Base-by-base conservation (phyloP, 106 monocot genomes). In the Dioscorea zingiberensis region DNA sequence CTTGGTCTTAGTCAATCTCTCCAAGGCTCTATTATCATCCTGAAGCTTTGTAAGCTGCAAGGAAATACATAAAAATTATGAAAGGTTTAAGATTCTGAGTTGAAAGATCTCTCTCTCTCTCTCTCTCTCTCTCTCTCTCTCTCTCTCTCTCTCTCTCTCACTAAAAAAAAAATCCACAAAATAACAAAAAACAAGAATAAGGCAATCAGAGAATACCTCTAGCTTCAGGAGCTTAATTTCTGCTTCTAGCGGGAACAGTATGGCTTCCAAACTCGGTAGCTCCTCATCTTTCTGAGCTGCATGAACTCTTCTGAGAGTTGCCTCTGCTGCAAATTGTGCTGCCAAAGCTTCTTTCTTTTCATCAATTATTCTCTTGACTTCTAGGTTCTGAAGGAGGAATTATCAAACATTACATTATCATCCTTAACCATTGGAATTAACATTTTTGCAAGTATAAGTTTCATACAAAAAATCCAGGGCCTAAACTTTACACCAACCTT, bases 211-310 rank as follows among this genome's bases (percentile, higher is more conserved):
- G 30, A 56, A 56, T 1, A 90, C 90, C 86, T 86, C 86, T 70
- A 73, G 90, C 48, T 73, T 70, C 57, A 90, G 66, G 64, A 83
- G 63, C 26, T 78, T 90, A 21, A 86, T 90, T 58, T 92, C 92
- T 68, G 92, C 87, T 71, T 92, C 92, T 44, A 92, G 87, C n/a
- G 92, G 92, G 19, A 68, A 70, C 70, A 93, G 88, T 71, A 91
- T 87, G 53, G 71, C 76, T 57, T 93, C 93, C 25, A 93, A 53
- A 18, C 82, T 74, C n/a, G 87, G 93, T 12, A 83, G 26, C 10
- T 88, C 93, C 48, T 93, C 93, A 74, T 93, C 93, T 48, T 85
- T 93, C 49, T 88, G 93, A 64, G 85, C 81, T 62, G 93, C 87
- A 87, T 93, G 88, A 59, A 93, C 93, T 71, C 93, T 76, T 59